Evolutionary conservation across 306 rosid genomes (phyloP), one percentile per base, ranked within the genome.

Genomic region (Gillenia trifoliata): DNA sequence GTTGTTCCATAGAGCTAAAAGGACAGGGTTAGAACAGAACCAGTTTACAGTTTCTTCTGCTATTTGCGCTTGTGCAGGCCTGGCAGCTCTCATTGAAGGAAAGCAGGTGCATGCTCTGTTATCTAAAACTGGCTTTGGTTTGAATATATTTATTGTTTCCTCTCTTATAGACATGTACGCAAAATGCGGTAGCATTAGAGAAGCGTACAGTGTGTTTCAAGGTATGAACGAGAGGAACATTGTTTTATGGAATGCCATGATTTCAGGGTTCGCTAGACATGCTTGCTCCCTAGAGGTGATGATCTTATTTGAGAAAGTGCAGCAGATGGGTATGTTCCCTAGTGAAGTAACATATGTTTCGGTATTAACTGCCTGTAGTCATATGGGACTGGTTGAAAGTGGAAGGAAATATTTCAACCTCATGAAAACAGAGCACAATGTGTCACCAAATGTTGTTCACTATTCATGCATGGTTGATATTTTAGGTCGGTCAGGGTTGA

Each of bases 251-350:
- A 93, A 93, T 71, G 80, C 88, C 47, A 87, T 91, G 89, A 88
- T 93, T 80, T 81, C 91, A 43, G 98, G 96, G 65, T 85, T 91
- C 43, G 95, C 90, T 36, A 89, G 80, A 74, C 97, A 93, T 78
- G 90, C 94, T 61, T 66, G 69, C 41, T 87, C 87, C 28, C 82
- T 75, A 1, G 94, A 91, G 80, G 89, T 85, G 41, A 87, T 86
- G 96, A 73, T 88, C 68, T 76, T 93, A 68, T 89, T 93, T 11
- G 98, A 93, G 88, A 93, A 93, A 83, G 86, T 93, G 96, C 97
- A 88, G 85, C 92, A 88, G 75, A 75, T 57, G 28, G 92, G 92
- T 64, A 60, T 83, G 52, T 56, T 13, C 78, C 98, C 96, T 19
- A 86, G 92, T 75, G 90, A 91, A 64, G 89, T 93, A 55, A 86